A percentile compares a stretch with the other conserved stretches of the same genome.
Evolutionary conservation across 2,329 filamentous ascomycete species (phyloP).

Genomic region (Penicillium paneum): DNA sequence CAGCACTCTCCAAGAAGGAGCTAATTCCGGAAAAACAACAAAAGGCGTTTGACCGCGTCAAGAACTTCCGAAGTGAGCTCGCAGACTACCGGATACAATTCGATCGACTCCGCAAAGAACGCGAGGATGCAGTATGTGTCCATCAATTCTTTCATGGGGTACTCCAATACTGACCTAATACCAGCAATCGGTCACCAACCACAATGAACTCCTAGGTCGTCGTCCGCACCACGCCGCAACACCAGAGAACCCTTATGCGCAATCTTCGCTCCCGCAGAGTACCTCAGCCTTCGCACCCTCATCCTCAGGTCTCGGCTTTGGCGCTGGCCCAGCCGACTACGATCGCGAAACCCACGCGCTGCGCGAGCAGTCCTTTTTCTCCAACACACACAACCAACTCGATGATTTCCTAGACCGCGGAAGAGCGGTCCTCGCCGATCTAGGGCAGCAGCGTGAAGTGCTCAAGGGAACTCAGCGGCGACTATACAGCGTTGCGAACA

Average conservation of each 20-base stretch:
- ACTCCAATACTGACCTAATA: slow-evolving; percentile 3
- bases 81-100: slow-evolving; percentile 75
- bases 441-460: slow-evolving; percentile 88
- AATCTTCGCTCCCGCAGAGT: slow-evolving; percentile 47
- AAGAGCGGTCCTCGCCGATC: slow-evolving; percentile 81
- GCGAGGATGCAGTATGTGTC: slow-evolving; percentile 64
- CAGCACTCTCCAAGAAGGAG: slow-evolving; percentile 78
- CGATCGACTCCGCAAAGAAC: slow-evolving; percentile 69
- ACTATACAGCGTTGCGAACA: slow-evolving; percentile 90
- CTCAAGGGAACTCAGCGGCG: slow-evolving; percentile 90
- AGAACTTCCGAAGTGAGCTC: slow-evolving; percentile 80
- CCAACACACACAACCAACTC: slow-evolving; percentile 74
- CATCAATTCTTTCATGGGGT: neutral
- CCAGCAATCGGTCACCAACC: slow-evolving; percentile 62
- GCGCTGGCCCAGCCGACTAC: slow-evolving; percentile 53
- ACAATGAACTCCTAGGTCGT: slow-evolving; percentile 78
- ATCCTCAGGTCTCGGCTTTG: slow-evolving; percentile 45
- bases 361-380: slow-evolving; percentile 84
- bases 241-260: slow-evolving; percentile 90
- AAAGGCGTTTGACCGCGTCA: slow-evolving; percentile 80
- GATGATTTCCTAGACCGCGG: slow-evolving; percentile 94
- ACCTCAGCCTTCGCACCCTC: slow-evolving; percentile 43
- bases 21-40: slow-evolving; percentile 87
- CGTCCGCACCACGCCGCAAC: slow-evolving; percentile 74
- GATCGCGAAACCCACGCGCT: slow-evolving; percentile 77